Conservation (phyloP, 2,329 filamentous ascomycete species). For the Trematosphaeria pertusa region DNA sequence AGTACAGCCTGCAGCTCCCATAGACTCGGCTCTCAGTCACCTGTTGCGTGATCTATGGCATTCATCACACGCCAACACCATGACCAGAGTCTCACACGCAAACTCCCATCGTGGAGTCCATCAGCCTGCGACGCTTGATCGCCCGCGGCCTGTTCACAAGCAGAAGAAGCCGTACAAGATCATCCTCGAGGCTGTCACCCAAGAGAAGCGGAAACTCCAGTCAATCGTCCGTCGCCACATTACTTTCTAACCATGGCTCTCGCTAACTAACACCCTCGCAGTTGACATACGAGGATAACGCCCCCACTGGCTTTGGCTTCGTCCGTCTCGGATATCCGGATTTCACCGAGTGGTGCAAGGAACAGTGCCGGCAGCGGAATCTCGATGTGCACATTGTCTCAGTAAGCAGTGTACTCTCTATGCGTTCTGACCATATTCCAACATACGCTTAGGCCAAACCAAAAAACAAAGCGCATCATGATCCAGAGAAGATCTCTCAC, state of each 20-base stretch:
- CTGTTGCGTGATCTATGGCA: too few species aligned
- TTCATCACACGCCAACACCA: conserved; percentile 22
- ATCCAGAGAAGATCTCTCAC: conserved; percentile 62
- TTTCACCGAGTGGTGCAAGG: conserved; percentile 64
- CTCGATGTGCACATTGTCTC: conserved; percentile 65
- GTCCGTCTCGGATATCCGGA: conserved; percentile 66
- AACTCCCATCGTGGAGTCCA: conserved; percentile 27
- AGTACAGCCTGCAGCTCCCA: conserved; percentile 8
- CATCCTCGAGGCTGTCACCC: conserved; percentile 63
- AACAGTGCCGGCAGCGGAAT: conserved; percentile 62
- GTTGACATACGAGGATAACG: conserved; percentile 62
- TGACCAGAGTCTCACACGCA: conserved; percentile 37
- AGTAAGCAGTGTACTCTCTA: conserved; percentile 52
- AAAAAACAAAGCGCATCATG: conserved; percentile 58
- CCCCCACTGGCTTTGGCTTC: conserved; percentile 67
- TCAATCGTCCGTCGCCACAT: conserved; percentile 51
- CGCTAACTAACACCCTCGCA: conserved; percentile 48
- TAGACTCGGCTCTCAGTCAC: too few species aligned
- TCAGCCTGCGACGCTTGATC: conserved; percentile 27
- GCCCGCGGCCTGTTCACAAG: conserved; percentile 28
- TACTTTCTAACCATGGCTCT: conserved; percentile 5
- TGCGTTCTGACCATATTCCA: not conserved
- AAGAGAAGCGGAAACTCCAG: conserved; percentile 66
- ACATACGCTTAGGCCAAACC: conserved; percentile 40
- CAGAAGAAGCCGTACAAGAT: conserved; percentile 62